Conservation (phyloP, 2,329 filamentous ascomycete species). For the Simplicillium sp. region DNA sequence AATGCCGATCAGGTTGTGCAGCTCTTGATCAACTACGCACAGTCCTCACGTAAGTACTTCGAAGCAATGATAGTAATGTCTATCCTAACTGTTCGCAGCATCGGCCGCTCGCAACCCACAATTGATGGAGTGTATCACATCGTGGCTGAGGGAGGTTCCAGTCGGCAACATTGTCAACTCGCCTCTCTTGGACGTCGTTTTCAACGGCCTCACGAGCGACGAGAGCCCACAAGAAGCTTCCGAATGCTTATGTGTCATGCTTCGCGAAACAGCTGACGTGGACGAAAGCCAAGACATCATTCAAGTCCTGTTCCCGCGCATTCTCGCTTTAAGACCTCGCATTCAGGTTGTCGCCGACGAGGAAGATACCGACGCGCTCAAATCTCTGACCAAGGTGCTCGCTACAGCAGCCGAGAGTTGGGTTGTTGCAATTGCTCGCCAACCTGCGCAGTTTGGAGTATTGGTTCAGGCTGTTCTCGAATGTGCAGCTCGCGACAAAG, state of each 20-base stretch:
- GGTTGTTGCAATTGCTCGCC: conserved; percentile 82
- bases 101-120: conserved; percentile 77
- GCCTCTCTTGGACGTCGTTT: conserved; percentile 70
- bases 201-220: conserved; percentile 67
- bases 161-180: conserved; percentile 76
- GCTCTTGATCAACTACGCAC: conserved; percentile 81
- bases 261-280: conserved; percentile 85
- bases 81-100: conserved; percentile 33
- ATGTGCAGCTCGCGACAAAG: conserved; percentile 77
- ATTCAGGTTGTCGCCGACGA: conserved; percentile 66
- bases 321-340: conserved; percentile 67
- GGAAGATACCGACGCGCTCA: conserved; percentile 79
- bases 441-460: conserved; percentile 71
- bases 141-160: conserved; percentile 91
- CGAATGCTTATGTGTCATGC: conserved; percentile 86
- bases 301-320: conserved; percentile 68
- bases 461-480: conserved; percentile 90
- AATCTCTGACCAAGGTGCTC: conserved; percentile 82
- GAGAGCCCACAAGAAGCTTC: conserved; percentile 77
- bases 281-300: conserved; percentile 82
- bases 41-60: conserved; percentile 67
- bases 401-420: conserved; percentile 89
- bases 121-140: conserved; percentile 89
- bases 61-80: neutral
- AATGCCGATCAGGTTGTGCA: conserved; percentile 83